phyloP scores from a whole-genome alignment of 2,329 filamentous ascomycete genomes.

The Paraphoma chrysanthemicola region DNA sequence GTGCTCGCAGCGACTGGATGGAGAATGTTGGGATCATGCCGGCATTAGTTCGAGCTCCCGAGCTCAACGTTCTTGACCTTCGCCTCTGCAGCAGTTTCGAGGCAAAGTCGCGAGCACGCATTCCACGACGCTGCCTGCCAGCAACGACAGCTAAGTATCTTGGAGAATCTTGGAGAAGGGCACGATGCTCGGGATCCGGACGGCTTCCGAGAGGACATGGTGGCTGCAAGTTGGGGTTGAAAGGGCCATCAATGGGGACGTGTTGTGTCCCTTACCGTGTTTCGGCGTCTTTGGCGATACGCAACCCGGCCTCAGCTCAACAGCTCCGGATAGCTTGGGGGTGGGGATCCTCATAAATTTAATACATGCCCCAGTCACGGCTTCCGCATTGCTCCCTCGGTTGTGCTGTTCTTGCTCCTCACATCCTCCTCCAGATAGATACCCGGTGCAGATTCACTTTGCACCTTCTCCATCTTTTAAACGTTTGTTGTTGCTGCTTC shows the following conservation, averaged over 20 bases:
- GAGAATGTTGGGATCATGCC: conserved; percentile 12
- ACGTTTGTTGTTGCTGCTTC: conserved; percentile 27
- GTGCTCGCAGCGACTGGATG: conserved; percentile 9
- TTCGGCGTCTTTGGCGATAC: conserved; percentile 40
- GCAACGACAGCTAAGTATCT: background rate
- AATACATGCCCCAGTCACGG: conserved; percentile 25
- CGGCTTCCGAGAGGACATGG: conserved; percentile 23
- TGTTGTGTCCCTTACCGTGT: conserved; percentile 26
- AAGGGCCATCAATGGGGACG: conserved; percentile 25
- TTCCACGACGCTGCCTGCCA: background rate
- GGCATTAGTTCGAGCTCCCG: conserved; percentile 4
- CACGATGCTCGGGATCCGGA: conserved; percentile 16
- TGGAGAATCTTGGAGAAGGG: conserved; percentile 1
- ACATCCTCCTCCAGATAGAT: conserved; percentile 6
- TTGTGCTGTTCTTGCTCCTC: conserved; percentile 11
- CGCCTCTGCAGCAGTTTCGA: background rate
- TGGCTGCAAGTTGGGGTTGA: conserved; percentile 15
- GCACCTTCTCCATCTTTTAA: conserved; percentile 7
- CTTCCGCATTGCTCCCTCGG: conserved; percentile 5
- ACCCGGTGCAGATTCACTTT: conserved; percentile 16
- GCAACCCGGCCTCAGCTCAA: conserved; percentile 43
- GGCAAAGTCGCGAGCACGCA: background rate
- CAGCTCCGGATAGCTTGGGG: conserved; percentile 44
- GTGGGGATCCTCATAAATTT: conserved; percentile 31
- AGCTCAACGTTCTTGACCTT: conserved; percentile 8